phyloP scores from a whole-genome alignment of 768 basidiomycete genomes.

The Crepidotus variabilis region DNA sequence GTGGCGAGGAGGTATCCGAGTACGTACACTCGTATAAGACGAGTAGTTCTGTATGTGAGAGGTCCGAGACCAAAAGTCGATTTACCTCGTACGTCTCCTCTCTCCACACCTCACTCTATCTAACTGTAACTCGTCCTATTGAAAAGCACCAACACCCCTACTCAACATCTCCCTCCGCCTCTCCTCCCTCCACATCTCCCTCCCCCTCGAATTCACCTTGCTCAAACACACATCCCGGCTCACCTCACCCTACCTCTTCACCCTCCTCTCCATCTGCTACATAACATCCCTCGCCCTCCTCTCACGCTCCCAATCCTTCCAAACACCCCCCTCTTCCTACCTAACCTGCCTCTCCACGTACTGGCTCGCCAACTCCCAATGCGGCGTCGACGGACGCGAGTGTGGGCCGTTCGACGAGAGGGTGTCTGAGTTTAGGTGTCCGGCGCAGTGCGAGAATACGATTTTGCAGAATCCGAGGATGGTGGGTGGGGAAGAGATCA shows the following conservation, averaged over 20 bases:
- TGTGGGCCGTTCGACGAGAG: slow-evolving; percentile 65
- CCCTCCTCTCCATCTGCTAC: slow-evolving; percentile 54
- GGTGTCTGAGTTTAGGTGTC: slow-evolving; percentile 76
- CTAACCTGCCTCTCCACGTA: slow-evolving; percentile 67
- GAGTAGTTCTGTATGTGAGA: slow-evolving; percentile 33
- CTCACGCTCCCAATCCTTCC: slow-evolving; percentile 66
- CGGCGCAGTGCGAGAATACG: slow-evolving; percentile 61
- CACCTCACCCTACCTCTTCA: slow-evolving; percentile 50
- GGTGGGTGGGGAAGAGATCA: slow-evolving; percentile 62
- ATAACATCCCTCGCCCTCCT: slow-evolving; percentile 74
- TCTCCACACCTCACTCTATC: background rate
- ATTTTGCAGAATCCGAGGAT: slow-evolving; percentile 71
- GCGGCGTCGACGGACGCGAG: slow-evolving; percentile 63
- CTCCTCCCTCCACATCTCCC: slow-evolving; percentile 29
- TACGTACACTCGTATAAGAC: slow-evolving; percentile 14
- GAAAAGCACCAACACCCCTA: slow-evolving; percentile 56
- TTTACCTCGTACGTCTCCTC: slow-evolving; percentile 38
- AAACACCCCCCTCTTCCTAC: slow-evolving; percentile 60
- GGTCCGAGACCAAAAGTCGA: slow-evolving; percentile 60
- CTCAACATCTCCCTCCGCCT: slow-evolving; percentile 46
- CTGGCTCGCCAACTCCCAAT: slow-evolving; percentile 66
- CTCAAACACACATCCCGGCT: slow-evolving; percentile 49
- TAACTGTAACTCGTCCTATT: slow-evolving; percentile 6
- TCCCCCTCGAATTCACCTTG: slow-evolving; percentile 54
- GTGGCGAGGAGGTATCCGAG: slow-evolving; percentile 18